phyloP scores from a whole-genome alignment of 805 yeast species.

The Zygoascus biomembranicola region DNA sequence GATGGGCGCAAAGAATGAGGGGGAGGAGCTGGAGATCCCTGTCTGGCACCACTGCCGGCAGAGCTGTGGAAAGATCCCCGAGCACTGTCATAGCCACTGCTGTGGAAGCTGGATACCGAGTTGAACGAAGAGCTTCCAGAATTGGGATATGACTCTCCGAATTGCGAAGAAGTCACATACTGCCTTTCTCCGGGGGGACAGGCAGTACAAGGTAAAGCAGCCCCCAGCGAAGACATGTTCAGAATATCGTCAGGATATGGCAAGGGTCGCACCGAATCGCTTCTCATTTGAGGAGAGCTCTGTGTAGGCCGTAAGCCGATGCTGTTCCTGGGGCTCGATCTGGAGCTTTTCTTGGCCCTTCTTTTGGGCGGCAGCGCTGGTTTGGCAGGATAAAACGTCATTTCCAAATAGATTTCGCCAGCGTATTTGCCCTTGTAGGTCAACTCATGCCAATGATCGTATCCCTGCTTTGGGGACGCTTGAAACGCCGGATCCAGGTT shows the following conservation, averaged over 20 bases:
- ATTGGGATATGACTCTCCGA: neutral
- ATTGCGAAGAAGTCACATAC: neutral
- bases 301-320: neutral
- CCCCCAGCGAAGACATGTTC: neutral
- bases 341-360: neutral
- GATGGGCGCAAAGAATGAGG: neutral
- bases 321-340: neutral
- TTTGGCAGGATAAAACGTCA: constrained; percentile 73
- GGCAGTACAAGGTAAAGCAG: neutral
- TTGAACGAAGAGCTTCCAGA: neutral
- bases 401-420: constrained; percentile 81
- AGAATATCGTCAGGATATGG: neutral
- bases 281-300: neutral
- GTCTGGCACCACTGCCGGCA: neutral
- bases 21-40: neutral
- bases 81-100: neutral
- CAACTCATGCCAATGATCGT: constrained; percentile 77
- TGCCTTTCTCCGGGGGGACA: neutral
- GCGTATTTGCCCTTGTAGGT: constrained; percentile 64
- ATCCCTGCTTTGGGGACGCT: constrained; percentile 62
- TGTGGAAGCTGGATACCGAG: neutral
- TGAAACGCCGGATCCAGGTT: constrained; percentile 67
- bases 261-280: neutral
- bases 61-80: neutral
- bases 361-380: constrained; percentile 18